A percentile compares a stretch with the other conserved stretches of the same genome.
phyloP scores from a whole-genome alignment of 2,329 filamentous ascomycete genomes.

The Talaromyces sp. region DNA sequence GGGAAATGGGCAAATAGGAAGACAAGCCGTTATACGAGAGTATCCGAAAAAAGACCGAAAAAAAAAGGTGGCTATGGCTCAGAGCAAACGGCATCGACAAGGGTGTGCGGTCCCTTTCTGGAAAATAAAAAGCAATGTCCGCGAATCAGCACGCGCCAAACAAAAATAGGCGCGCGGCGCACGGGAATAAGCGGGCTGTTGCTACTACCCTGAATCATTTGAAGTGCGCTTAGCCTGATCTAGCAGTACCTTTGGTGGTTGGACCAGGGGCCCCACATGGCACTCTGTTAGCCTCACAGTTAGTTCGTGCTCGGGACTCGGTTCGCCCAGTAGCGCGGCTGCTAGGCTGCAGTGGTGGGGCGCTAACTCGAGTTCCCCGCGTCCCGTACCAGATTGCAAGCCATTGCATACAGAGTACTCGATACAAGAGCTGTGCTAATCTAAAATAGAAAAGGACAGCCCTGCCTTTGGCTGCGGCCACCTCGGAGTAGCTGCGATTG shows the following conservation, averaged over 20 bases:
- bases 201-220: background rate
- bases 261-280: background rate
- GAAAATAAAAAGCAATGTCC: background rate
- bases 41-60: background rate
- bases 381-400: background rate
- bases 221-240: background rate
- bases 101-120: background rate
- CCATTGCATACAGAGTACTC: background rate
- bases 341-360: background rate
- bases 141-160: background rate
- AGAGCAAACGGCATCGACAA: background rate
- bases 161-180: background rate
- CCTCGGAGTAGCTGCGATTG: background rate
- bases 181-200: background rate
- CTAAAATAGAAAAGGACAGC: too few species aligned
- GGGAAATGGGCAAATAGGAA: background rate
- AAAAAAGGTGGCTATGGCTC: background rate
- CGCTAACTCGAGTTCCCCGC: background rate
- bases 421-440: too few species aligned
- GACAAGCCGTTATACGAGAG: background rate
- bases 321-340: background rate
- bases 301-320: background rate
- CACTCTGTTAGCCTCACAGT: background rate
- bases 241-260: background rate
- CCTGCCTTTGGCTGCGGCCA: too few species aligned